Conservation (phyloP, 371 early-diverging fungal species). For the Zychaea mexicana region DNA sequence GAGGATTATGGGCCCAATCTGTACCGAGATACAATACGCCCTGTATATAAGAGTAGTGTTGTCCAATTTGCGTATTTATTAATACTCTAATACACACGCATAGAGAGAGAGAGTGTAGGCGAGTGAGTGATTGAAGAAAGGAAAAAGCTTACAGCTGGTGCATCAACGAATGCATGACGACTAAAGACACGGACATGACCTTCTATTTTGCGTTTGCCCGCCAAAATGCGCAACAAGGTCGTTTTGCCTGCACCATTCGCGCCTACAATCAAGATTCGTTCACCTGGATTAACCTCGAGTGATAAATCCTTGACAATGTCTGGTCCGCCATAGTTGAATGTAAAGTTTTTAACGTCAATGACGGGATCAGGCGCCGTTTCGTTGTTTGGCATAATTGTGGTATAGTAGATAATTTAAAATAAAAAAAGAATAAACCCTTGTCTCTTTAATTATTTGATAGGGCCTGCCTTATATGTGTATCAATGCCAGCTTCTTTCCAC, state of each 20-base stretch:
- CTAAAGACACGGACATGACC: constrained; percentile 61
- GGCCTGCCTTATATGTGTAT: too few relatives aligned
- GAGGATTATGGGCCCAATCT: constrained; percentile 73
- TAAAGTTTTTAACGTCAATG: constrained; percentile 46
- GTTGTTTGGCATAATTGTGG: background rate
- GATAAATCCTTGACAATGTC: constrained; percentile 56
- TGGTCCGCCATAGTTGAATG: constrained; percentile 65
- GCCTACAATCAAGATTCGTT: constrained; percentile 63
- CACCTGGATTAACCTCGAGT: constrained; percentile 55
- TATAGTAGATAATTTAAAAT: background rate
- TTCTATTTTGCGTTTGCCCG: constrained; percentile 69
- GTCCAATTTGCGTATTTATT: too few relatives aligned
- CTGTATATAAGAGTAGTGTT: too few relatives aligned
- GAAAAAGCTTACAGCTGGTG: constrained; percentile 32
- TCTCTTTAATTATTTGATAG: too few relatives aligned
- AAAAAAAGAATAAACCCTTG: too few relatives aligned
- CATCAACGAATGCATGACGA: constrained; percentile 68
- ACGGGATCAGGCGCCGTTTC: background rate
- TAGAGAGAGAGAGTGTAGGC: too few relatives aligned
- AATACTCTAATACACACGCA: too few relatives aligned
- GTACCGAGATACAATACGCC: constrained; percentile 81
- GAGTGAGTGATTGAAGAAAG: too few relatives aligned
- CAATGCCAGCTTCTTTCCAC: too few relatives aligned
- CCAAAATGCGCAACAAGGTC: constrained; percentile 66
- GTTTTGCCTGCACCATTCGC: constrained; percentile 75